Evolutionary conservation across 345 rosid species (phyloP).

Genomic region (Excoecaria cochinchinensis): DNA sequence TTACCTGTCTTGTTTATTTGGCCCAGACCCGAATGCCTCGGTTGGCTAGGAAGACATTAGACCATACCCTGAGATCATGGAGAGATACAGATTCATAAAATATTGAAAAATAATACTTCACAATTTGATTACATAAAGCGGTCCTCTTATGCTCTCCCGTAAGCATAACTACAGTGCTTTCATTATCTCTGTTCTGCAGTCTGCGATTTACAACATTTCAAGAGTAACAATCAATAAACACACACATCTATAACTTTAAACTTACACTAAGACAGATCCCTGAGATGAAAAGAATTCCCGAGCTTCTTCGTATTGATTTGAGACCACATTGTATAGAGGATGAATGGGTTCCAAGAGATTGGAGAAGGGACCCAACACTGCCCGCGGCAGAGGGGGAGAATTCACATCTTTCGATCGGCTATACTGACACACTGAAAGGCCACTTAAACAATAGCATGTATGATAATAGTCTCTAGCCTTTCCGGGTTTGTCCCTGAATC

Average conservation of each 20-base stretch:
- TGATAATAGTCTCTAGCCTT: conserved; percentile 76
- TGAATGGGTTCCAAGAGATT: conserved; percentile 78
- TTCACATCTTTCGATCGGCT: conserved; percentile 53
- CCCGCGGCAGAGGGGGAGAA: conserved; percentile 52
- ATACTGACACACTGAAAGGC: conserved; percentile 72
- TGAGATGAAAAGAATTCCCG: conserved; percentile 47
- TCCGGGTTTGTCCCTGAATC: conserved; percentile 85
- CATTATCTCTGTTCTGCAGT: not conserved
- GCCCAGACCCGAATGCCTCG: too few species aligned
- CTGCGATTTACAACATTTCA: not conserved
- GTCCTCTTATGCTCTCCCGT: too few species aligned
- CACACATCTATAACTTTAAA: not conserved
- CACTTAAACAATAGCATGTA: conserved; percentile 94
- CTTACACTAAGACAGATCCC: not conserved
- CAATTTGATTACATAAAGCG: not conserved
- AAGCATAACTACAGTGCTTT: too few species aligned
- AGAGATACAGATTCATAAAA: too few species aligned
- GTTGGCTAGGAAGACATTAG: too few species aligned
- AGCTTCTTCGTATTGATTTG: conserved; percentile 65
- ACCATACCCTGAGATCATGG: too few species aligned
- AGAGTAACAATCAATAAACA: not conserved
- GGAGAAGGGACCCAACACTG: conserved; percentile 66
- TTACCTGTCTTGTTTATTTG: too few species aligned
- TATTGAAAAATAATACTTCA: not conserved
- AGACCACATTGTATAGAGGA: conserved; percentile 70